Base-by-base conservation (phyloP, 805 yeast genomes). In the Spathaspora passalidarum region DNA sequence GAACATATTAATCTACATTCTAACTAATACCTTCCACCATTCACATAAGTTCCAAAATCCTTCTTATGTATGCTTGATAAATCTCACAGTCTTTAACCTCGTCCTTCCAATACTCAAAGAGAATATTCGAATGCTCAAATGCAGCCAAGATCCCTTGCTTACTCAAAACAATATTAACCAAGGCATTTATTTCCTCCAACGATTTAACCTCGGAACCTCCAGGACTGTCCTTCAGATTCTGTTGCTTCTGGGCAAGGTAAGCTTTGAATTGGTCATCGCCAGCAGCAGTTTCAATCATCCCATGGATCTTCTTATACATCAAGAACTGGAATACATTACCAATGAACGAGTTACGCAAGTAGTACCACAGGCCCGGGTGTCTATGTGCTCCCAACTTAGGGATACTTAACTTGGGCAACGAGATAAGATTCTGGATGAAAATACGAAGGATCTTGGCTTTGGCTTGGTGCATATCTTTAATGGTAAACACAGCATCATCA, bases 301-400 rank as follows among this genome's bases (percentile, higher is more conserved):
- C 61, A 14, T 58, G 56, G 5, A 65, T 48, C 44, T 66, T 66
- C 38, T 54, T 60, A 49, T 56, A 66, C 17, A 68, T 47, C 48
- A 66, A 50, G 44, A 59, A 67, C 47, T 61, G 61, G 44, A 50
- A 50, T 25, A 65, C 49, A 48, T 59, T 60, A 4, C 70, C 73
- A 29, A 57, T 52, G 34, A 65, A 55, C 34, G 62, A 38, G 41
- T 66, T 68, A 39, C 75, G 51, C 40, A 69, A 46, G 45, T 65
- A 67, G 49, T 57, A 69, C 73, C 73, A 68, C 51, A 62, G 62
- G 0, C 75, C 74, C 1, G 72, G 69, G 48, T 69, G 75, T 46
- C 75, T 58, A 47, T 66, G 68, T 22, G 59, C 65, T 5, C 65
- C 65, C 29, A 69, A 45, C 32, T 65, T 66, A 2, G 73, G 72